Base-by-base conservation (phyloP, 352 stramenopile genomes). In the Globisporangium parvum region DNA sequence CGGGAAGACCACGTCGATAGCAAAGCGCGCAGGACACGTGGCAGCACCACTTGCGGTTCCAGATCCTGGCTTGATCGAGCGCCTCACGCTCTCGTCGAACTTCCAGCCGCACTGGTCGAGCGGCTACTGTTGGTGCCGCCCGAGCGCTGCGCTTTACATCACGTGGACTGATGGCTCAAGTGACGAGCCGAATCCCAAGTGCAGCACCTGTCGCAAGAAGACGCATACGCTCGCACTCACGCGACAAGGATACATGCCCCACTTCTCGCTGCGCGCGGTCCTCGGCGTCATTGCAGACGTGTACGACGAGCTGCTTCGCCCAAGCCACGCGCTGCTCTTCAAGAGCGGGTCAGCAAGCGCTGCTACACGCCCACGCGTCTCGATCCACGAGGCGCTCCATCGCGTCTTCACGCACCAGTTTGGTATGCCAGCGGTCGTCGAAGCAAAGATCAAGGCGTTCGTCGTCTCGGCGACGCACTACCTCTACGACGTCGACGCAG, bases 361-460 rank as follows among this genome's bases (percentile, higher is more conserved):
- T 3, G 20, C 47, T 6, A 51, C 33, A 0, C 26, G 53, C 9
- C 50, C 35, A 0, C 33, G 55, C 9, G 53, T 79, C 8, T 81
- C 77, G 1, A 66, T 88, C 9, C 77, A 87, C 53, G 57, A 55
- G 0, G 68, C 69, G 0, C 54, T 91, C 2, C 67, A 73, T 35
- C 52, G 67, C 3, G 49, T 88, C 6, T 84, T 91, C 26, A 57
- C 69, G 45, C 50, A 60, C 33, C 68, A 63, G 15, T 91, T 80
- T 41, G 80, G 80, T 0, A 71, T 87, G 54, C 74, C 70, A 15
- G 56, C 63, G 18, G 56, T 80, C 21, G 72, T 81, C 4, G 70
- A 91, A 53, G 57, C 59, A 24, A 91, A 88, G 53, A 44, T 91
- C 51, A 88, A 87, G 62, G 56, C 75, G 20, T 66, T 91, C 39